Base-by-base conservation (phyloP, 2,329 filamentous ascomycete species). In the Diaporthe citri region DNA sequence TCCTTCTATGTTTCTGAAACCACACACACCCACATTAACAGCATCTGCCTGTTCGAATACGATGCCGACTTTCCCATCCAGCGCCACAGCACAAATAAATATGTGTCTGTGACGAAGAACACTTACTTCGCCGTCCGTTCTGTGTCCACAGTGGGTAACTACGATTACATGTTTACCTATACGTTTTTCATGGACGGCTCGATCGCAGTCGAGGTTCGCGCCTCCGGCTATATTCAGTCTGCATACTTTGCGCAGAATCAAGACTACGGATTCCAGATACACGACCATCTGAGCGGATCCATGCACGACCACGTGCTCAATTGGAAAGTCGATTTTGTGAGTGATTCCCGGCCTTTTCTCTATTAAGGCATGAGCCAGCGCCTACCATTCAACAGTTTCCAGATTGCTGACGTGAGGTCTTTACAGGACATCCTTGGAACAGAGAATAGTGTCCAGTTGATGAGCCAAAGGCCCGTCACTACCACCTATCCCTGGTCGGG, bases 291-390 rank as follows among this genome's bases (percentile, higher is more conserved):
- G 1, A 84, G 83, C 0, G 87, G 87, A 8, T 85, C 83, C 39
- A 88, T 90, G 84, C 89, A 90, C 79, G 87, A 90, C 79, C 89
- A 90, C 77, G 87, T 90, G 0, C 78, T 90, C 51, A 89, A 87
- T 77, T 90, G 86, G 83, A 90, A 90, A 78, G 85, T 85, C 59
- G 89, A 90, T 79, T 83, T 90, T 34, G 64, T 67, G n/a, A 67
- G 64, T 13, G 2, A 3, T 3, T 41, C 1, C 41, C 34, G 13
- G 46, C 28, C 17, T 12, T 59, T 36, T 12, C 22, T 39, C 6
- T 15, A 3, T 17, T 15, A 9, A 2, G 13, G 0, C 20, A 9
- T 39, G 4, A 3, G 12, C 12, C 6, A 9, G 6, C 6, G 31
- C 20, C 20, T 7, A 17, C 22, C 25, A 15, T 60, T 7, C 12